phyloP scores from a whole-genome alignment of 1,284 basidiomycete genomes.

The Apiotrichum gamsii region DNA sequence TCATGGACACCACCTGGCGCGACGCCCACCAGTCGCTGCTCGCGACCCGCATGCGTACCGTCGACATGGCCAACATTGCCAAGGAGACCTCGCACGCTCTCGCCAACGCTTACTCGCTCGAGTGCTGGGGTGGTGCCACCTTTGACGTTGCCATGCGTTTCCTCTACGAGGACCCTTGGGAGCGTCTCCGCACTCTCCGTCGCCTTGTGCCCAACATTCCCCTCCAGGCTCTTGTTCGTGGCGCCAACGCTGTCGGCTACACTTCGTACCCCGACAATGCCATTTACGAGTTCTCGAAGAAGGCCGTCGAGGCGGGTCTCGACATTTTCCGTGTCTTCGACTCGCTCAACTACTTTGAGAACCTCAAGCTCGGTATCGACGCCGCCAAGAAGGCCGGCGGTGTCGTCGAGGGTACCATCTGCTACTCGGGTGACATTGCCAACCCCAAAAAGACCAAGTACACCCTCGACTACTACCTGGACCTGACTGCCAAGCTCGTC shows the following conservation, averaged over 20 bases:
- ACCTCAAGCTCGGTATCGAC: slow-evolving; percentile 95
- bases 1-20: slow-evolving; percentile 99
- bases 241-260: slow-evolving; percentile 98
- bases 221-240: slow-evolving; percentile 95
- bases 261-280: slow-evolving; percentile 99
- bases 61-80: slow-evolving; percentile 98
- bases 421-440: slow-evolving; percentile 97
- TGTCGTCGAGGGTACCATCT: slow-evolving; percentile 95
- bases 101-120: slow-evolving; percentile 90
- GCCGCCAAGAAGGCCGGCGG: slow-evolving; percentile 99
- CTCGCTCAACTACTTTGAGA: slow-evolving; percentile 94
- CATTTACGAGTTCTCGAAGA: slow-evolving; percentile 97
- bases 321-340: slow-evolving; percentile 99
- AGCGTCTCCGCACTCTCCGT: slow-evolving; percentile 85
- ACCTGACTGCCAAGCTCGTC: slow-evolving; percentile 91
- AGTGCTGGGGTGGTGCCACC: slow-evolving; percentile 99
- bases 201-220: slow-evolving; percentile 98
- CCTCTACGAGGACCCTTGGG: slow-evolving; percentile 99
- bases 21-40: slow-evolving; percentile 98
- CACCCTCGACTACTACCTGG: slow-evolving; percentile 94
- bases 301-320: slow-evolving; percentile 96
- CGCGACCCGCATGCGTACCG: slow-evolving; percentile 91
- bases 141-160: slow-evolving; percentile 99
- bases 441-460: slow-evolving; percentile 96
- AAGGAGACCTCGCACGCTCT: slow-evolving; percentile 95